phyloP scores from a whole-genome alignment of 2,329 filamentous ascomycete genomes.

The Calonectria montana region DNA sequence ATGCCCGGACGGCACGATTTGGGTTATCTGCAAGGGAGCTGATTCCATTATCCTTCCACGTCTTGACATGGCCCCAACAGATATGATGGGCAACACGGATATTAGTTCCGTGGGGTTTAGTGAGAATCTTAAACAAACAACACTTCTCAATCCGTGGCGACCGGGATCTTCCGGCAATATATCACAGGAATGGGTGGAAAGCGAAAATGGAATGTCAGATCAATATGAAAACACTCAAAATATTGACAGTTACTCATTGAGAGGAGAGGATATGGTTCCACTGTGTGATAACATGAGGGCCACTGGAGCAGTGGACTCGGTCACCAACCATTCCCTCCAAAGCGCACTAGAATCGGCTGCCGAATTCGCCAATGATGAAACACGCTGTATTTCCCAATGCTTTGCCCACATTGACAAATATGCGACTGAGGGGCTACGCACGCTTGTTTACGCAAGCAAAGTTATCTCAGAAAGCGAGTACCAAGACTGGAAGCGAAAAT shows the following conservation, averaged over 20 bases:
- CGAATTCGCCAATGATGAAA: conserved; percentile 59
- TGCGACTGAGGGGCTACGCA: conserved; percentile 88
- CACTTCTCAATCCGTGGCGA: neutral
- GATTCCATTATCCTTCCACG: conserved; percentile 85
- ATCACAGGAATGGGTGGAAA: neutral
- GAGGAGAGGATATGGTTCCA: neutral
- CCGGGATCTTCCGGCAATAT: neutral
- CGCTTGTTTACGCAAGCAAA: conserved; percentile 82
- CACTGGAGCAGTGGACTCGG: neutral
- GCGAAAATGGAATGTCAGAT: neutral
- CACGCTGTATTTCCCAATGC: conserved; percentile 79
- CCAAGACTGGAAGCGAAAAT: conserved; percentile 77
- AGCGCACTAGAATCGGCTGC: neutral
- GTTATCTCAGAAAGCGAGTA: conserved; percentile 82
- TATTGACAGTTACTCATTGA: neutral
- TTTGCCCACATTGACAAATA: conserved; percentile 93
- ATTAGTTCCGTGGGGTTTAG: neutral
- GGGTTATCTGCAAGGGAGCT: conserved; percentile 89
- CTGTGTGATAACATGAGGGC: neutral
- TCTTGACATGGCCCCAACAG: conserved; percentile 70
- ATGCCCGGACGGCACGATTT: conserved; percentile 84
- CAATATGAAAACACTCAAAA: neutral
- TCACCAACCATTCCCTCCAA: neutral
- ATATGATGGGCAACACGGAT: neutral
- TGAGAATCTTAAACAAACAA: neutral